Conservation (phyloP, 805 yeast genomes). For the Myxozyma lipomycoides region DNA sequence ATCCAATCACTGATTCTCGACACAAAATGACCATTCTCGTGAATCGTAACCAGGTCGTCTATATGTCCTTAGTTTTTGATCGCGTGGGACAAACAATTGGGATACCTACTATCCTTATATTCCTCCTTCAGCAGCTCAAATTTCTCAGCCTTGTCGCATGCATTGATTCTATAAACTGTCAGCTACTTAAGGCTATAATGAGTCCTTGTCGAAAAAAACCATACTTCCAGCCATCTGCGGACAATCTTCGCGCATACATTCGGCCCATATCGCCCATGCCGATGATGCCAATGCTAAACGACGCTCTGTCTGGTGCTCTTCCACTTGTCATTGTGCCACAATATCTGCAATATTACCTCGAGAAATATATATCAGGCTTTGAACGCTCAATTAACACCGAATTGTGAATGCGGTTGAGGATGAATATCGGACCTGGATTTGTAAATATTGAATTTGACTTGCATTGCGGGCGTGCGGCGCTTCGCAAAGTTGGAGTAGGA, state of each 20-base stretch:
- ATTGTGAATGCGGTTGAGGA: no score
- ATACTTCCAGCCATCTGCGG: slow-evolving; percentile 74
- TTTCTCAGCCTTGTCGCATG: slow-evolving; percentile 75
- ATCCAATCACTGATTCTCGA: slow-evolving; percentile 77
- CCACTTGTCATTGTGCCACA: slow-evolving; percentile 1
- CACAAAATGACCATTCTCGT: slow-evolving; percentile 78
- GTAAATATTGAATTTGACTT: no score
- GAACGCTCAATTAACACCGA: no score
- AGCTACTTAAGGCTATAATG: neutral
- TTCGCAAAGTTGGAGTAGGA: no score
- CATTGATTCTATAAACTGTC: slow-evolving; percentile 51
- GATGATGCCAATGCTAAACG: slow-evolving; percentile 76
- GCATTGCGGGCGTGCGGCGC: no score
- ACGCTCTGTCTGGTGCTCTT: slow-evolving; percentile 1
- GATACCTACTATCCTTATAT: slow-evolving; percentile 38
- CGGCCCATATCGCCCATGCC: slow-evolving; percentile 98
- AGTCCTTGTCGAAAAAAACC: slow-evolving; percentile 16
- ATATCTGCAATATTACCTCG: no score
- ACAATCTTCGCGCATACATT: slow-evolving; percentile 73
- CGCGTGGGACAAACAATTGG: no score
- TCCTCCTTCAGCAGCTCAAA: slow-evolving; percentile 47
- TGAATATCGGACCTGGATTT: no score
- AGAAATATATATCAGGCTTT: no score
- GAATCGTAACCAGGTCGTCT: slow-evolving; percentile 44
- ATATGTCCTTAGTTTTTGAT: no score